Evolutionary conservation across 2,329 filamentous ascomycete species (phyloP).

Genomic region (Orbilia ellipsospora): DNA sequence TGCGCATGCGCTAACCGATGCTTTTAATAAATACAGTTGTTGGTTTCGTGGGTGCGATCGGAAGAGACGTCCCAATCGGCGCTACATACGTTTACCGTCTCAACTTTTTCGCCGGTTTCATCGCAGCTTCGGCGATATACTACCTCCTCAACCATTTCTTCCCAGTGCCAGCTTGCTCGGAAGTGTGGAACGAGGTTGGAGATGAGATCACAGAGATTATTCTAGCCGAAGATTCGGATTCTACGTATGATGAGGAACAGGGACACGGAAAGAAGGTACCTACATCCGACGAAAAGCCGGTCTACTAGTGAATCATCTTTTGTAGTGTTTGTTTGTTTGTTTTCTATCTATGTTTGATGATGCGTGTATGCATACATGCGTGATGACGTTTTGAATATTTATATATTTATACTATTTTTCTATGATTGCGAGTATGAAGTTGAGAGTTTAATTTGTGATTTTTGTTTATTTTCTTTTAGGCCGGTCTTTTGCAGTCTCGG

Average conservation of each 20-base stretch:
- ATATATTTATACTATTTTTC: neutral
- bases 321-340: slow-evolving; percentile 12
- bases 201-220: slow-evolving; percentile 66
- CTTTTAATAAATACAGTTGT: slow-evolving; percentile 87
- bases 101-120: slow-evolving; percentile 89
- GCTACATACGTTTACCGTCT: slow-evolving; percentile 88
- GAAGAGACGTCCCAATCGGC: slow-evolving; percentile 75
- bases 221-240: slow-evolving; percentile 57
- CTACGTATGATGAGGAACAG: slow-evolving; percentile 56
- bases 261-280: slow-evolving; percentile 51
- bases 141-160: slow-evolving; percentile 75
- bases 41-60: slow-evolving; percentile 86
- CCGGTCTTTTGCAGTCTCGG: slow-evolving; percentile 25
- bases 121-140: slow-evolving; percentile 75
- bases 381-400: neutral
- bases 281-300: slow-evolving; percentile 47
- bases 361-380: neutral
- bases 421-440: slow-evolving; percentile 13
- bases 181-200: slow-evolving; percentile 80
- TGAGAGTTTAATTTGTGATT: slow-evolving; percentile 35
- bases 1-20: neutral
- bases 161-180: slow-evolving; percentile 79
- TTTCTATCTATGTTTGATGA: neutral
- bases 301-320: slow-evolving; percentile 35
- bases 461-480: slow-evolving; percentile 28